Conservation (phyloP, 1,284 basidiomycete genomes). For the Moesziomyces sp. region DNA sequence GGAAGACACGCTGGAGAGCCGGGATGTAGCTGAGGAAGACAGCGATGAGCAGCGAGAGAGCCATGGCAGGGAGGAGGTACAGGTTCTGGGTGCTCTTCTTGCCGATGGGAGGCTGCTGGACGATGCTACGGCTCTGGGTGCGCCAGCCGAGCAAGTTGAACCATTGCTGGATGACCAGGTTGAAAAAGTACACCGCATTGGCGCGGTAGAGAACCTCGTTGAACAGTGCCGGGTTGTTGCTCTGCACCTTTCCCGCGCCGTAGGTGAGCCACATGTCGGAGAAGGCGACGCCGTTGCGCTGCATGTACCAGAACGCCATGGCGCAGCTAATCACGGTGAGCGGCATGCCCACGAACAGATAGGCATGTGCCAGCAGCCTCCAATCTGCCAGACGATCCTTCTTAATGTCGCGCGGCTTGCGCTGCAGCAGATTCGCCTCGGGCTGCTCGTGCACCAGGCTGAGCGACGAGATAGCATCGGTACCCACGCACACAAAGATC, state of each 20-base stretch:
- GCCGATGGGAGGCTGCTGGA: conserved; percentile 48
- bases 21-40: conserved; percentile 51
- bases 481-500: conserved; percentile 69
- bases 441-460: conserved; percentile 74
- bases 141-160: conserved; percentile 69
- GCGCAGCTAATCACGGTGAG: conserved; percentile 71
- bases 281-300: conserved; percentile 39
- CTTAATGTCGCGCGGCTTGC: conserved; percentile 72
- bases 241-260: conserved; percentile 69
- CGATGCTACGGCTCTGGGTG: conserved; percentile 70
- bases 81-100: conserved; percentile 35
- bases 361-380: conserved; percentile 75
- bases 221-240: conserved; percentile 64
- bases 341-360: conserved; percentile 74
- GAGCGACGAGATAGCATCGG: conserved; percentile 70
- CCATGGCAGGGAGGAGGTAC: conserved; percentile 46
- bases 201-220: conserved; percentile 68
- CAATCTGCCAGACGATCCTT: conserved; percentile 71
- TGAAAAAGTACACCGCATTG: conserved; percentile 71
- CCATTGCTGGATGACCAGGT: conserved; percentile 78
- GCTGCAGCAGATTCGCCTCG: conserved; percentile 72
- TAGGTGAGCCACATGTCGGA: conserved; percentile 71
- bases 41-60: conserved; percentile 36
- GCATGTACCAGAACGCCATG: conserved; percentile 71
- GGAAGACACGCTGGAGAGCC: conserved; percentile 25